Base-by-base conservation (phyloP, 1,284 basidiomycete species). In the Taiwanofungus camphoratus region DNA sequence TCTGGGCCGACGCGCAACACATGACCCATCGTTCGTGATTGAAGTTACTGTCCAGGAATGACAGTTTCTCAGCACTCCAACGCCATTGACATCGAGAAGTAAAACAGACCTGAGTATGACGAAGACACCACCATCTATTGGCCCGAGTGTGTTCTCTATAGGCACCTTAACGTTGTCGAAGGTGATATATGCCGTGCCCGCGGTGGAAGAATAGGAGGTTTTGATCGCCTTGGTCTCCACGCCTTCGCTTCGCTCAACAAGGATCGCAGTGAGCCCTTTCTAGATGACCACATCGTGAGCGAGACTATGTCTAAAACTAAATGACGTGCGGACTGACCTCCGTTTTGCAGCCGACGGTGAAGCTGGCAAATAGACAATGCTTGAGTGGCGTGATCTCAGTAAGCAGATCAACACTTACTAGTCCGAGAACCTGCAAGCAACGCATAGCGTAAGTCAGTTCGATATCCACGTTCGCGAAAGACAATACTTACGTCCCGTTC, bases 161-260 rank as follows among this genome's bases (percentile, higher is more conserved):
- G 91, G 91, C 1, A 92, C 88, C 58, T 80, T 80, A 49, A 90
- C 87, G 52, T 93, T 85, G 60, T 92, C 87, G 57, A 92, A 94
- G 1, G 86, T 92, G 54, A 94, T 77, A 60, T 84, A 94, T 3
- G 87, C 88, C 0, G 90, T 93, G 4, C 89, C 88, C 3, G 88
- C 86, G 4, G 84, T 68, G 7, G 79, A 50, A 0, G 86, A 89
- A 64, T 92, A 90, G 23, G 79, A 79, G 2, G 89, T 92, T 66
- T 91, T 92, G 68, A 96, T 92, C 22, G 73, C 72, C 59, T 83
- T 85, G 1, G 92, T 95, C 63, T 89, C 82, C 16, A 97, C 80
- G 31, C 90, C 88, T 46, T 79, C 78, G 2, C 73, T 70, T 36
- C 87, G 76, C 56, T 86, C 79, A 13, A 94, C 81, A 27, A 94